A percentile compares a stretch with the other conserved stretches of the same genome.
Evolutionary conservation across 441 rosid species (phyloP).

Genomic region (Viola pubescens): DNA sequence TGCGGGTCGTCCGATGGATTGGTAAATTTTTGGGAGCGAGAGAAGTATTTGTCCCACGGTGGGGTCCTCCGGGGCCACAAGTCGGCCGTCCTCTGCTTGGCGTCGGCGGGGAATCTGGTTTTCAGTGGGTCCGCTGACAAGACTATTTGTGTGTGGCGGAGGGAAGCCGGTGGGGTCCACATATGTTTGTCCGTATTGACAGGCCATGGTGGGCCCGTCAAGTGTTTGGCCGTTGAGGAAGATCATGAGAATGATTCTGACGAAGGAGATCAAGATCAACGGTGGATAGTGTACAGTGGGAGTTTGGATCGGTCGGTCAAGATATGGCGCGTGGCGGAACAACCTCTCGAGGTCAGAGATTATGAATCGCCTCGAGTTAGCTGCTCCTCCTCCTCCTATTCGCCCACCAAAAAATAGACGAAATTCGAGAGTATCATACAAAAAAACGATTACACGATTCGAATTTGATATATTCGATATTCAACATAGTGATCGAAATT

Average conservation of each 20-base stretch:
- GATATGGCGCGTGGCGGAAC: conserved; percentile 77
- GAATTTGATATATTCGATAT: too few species aligned
- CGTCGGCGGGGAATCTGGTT: conserved; percentile 55
- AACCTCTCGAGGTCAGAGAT: conserved; percentile 35
- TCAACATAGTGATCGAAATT: too few species aligned
- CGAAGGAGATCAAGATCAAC: conserved; percentile 18
- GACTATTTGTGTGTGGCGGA: conserved; percentile 73
- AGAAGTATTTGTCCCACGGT: conserved; percentile 50
- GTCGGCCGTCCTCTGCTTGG: conserved; percentile 66
- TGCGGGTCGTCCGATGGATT: conserved; percentile 85
- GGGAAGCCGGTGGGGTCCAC: conserved; percentile 44
- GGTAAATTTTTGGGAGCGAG: conserved; percentile 71
- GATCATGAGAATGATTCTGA: conserved; percentile 29
- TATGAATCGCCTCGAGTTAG: conserved; percentile 9
- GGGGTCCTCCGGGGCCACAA: conserved; percentile 78
- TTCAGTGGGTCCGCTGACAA: conserved; percentile 86
- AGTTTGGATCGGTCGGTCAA: conserved; percentile 81
- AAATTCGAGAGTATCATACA: too few species aligned
- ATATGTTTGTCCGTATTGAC: conserved; percentile 51
- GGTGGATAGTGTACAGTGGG: conserved; percentile 83
- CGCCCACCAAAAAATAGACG: too few species aligned
- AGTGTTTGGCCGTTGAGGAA: conserved; percentile 71
- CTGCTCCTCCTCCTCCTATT: not conserved
- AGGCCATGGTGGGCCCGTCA: conserved; percentile 80
- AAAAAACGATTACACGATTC: too few species aligned